These are phyloP conservation scores for Mycena filopes DNA, from an alignment of 768 basidiomycete species.

Conservation along the genomic window DNA sequence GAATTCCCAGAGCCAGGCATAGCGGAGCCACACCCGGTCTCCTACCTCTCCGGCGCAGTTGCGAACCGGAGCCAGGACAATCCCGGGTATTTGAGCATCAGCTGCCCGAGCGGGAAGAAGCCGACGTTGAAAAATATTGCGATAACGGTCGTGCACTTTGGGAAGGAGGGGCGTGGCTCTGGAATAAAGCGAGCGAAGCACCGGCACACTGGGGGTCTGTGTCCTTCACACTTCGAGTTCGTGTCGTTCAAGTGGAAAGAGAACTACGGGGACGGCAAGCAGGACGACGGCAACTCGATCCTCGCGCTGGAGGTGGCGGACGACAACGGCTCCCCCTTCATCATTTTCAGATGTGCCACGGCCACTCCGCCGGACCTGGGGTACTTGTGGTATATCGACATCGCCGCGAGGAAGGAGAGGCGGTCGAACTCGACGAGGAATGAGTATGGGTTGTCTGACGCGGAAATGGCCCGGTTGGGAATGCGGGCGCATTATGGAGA, in stretches of 20 bases:
- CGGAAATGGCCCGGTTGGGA: slow-evolving; percentile 28
- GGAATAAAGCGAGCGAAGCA: slow-evolving; percentile 31
- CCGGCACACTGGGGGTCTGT: slow-evolving; percentile 14
- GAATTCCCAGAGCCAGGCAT: slow-evolving; percentile 31
- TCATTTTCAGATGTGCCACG: slow-evolving; percentile 30
- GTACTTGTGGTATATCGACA: slow-evolving; percentile 28
- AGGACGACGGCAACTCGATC: slow-evolving; percentile 25
- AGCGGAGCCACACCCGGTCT: slow-evolving; percentile 9
- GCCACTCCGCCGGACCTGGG: slow-evolving; percentile 15
- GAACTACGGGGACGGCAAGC: slow-evolving; percentile 21
- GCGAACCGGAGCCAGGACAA: neutral
- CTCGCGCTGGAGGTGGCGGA: slow-evolving; percentile 27
- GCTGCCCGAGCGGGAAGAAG: slow-evolving; percentile 27
- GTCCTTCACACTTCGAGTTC: slow-evolving; percentile 34
- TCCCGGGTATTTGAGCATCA: slow-evolving; percentile 28
- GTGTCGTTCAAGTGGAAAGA: slow-evolving; percentile 31
- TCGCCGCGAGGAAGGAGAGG: slow-evolving; percentile 32
- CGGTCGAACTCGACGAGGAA: neutral
- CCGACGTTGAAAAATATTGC: slow-evolving; percentile 33
- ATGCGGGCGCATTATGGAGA: slow-evolving; percentile 30
- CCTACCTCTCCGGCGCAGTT: neutral
- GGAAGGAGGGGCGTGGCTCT: slow-evolving; percentile 29
- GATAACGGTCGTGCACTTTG: slow-evolving; percentile 28
- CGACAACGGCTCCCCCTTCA: slow-evolving; percentile 27
- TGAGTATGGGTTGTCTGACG: slow-evolving; percentile 12